Evolutionary conservation across 2,329 filamentous ascomycete genomes (phyloP).

Genomic region (Botrytis sinoallii): DNA sequence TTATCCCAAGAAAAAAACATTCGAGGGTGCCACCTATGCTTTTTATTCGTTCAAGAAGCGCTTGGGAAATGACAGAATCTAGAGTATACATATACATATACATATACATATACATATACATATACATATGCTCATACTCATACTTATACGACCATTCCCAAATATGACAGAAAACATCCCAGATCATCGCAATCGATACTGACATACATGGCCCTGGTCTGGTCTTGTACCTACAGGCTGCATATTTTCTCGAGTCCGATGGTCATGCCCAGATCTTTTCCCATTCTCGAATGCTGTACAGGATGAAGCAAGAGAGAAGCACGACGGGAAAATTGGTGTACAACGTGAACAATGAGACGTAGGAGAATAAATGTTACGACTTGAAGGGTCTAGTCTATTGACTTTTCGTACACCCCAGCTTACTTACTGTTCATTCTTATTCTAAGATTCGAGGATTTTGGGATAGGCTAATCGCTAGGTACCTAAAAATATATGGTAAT

Average conservation of each 20-base stretch:
- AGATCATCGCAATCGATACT: not conserved
- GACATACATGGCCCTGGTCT: conserved; percentile 2
- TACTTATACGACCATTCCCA: not conserved
- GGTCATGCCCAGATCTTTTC: not conserved
- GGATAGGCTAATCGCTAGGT: not conserved
- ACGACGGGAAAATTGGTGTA: conserved; percentile 1
- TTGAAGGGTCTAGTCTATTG: not conserved
- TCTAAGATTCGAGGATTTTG: not conserved
- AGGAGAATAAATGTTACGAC: not conserved
- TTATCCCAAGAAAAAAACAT: not conserved
- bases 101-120: not conserved
- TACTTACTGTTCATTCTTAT: not conserved
- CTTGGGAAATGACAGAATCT: conserved; percentile 11
- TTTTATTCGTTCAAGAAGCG: conserved; percentile 4
- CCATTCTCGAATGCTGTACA: conserved; percentile 8
- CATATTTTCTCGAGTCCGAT: conserved; percentile 17
- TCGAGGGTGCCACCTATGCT: not conserved
- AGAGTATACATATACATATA: not conserved
- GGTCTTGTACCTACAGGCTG: conserved; percentile 13
- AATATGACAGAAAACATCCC: not conserved
- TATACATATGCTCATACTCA: not conserved
- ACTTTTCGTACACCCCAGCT: not conserved
- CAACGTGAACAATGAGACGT: not conserved
- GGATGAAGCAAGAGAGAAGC: conserved; percentile 8
- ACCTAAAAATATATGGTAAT: not conserved